phyloP scores from a whole-genome alignment of 2,329 filamentous ascomycete genomes.

The Emmonsiellopsis sp. region DNA sequence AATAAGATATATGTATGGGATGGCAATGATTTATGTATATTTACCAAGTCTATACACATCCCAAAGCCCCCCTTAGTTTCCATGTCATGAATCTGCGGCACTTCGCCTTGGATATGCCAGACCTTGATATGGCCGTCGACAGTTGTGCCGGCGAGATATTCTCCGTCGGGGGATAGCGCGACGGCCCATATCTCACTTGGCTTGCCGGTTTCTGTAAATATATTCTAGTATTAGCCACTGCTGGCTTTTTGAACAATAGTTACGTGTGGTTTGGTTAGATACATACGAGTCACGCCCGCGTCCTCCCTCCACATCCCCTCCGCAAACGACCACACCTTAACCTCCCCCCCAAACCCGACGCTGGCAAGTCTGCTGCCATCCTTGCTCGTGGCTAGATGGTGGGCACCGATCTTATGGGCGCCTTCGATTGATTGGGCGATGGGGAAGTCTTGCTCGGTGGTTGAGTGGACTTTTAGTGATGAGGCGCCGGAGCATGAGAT shows the following conservation, averaged over 20 bases:
- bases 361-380: conserved; percentile 68
- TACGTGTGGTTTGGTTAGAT: neutral
- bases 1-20: neutral
- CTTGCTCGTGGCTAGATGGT: conserved; percentile 68
- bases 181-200: conserved; percentile 78
- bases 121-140: conserved; percentile 83
- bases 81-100: conserved; percentile 65
- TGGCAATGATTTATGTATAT: conserved; percentile 13
- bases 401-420: conserved; percentile 81
- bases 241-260: neutral
- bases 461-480: conserved; percentile 71
- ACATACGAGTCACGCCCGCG: conserved; percentile 36
- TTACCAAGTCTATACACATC: conserved; percentile 70
- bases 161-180: conserved; percentile 73
- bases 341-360: conserved; percentile 79
- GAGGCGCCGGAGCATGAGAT: conserved; percentile 81
- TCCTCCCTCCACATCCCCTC: conserved; percentile 48
- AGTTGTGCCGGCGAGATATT: conserved; percentile 76
- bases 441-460: conserved; percentile 60
- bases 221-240: neutral
- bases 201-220: conserved; percentile 41
- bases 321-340: conserved; percentile 68
- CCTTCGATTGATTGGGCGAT: conserved; percentile 69
- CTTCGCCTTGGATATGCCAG: conserved; percentile 57
- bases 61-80: conserved; percentile 92